These are phyloP conservation scores for Boehmeria nivea DNA, from an alignment of 306 rosid species.

Conservation along the genomic window DNA sequence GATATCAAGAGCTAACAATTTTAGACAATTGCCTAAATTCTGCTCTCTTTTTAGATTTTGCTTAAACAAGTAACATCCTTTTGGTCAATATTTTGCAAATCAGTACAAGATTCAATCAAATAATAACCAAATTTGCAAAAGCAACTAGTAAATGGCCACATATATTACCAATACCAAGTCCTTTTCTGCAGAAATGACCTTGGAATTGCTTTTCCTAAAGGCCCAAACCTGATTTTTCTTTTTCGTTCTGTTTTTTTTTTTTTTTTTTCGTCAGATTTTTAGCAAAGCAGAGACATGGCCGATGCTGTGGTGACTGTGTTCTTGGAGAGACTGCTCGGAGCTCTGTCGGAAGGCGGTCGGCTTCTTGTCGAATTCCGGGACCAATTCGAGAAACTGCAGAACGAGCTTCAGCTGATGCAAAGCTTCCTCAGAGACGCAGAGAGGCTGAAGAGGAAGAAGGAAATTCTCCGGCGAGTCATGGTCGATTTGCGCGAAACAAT, in stretches of 20 bases:
- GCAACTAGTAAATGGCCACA: too few relatives aligned
- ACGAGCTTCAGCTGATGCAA: slow-evolving; percentile 29
- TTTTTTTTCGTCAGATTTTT: not conserved
- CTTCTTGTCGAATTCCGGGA: slow-evolving; percentile 21
- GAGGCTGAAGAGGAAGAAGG: slow-evolving; percentile 24
- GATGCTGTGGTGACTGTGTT: slow-evolving; percentile 29
- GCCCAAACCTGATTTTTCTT: not conserved
- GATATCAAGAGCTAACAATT: too few relatives aligned
- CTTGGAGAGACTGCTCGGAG: slow-evolving; percentile 22
- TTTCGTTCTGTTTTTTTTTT: too few relatives aligned
- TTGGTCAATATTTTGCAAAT: too few relatives aligned
- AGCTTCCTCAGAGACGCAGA: slow-evolving; percentile 28
- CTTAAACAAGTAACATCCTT: too few relatives aligned
- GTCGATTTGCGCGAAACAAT: slow-evolving; percentile 20
- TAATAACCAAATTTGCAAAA: too few relatives aligned
- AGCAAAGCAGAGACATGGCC: slow-evolving; percentile 21
- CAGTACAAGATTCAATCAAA: too few relatives aligned
- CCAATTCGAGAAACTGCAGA: slow-evolving; percentile 24
- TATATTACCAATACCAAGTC: too few relatives aligned
- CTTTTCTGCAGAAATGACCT: too few relatives aligned
- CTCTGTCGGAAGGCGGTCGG: slow-evolving; percentile 29
- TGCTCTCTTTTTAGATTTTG: too few relatives aligned
- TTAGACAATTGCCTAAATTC: too few relatives aligned
- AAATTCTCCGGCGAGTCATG: slow-evolving; percentile 3
- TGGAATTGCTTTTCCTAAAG: too few relatives aligned